phyloP scores from a whole-genome alignment of 1,139 yeast species.

The Geotrichum siamense region DNA sequence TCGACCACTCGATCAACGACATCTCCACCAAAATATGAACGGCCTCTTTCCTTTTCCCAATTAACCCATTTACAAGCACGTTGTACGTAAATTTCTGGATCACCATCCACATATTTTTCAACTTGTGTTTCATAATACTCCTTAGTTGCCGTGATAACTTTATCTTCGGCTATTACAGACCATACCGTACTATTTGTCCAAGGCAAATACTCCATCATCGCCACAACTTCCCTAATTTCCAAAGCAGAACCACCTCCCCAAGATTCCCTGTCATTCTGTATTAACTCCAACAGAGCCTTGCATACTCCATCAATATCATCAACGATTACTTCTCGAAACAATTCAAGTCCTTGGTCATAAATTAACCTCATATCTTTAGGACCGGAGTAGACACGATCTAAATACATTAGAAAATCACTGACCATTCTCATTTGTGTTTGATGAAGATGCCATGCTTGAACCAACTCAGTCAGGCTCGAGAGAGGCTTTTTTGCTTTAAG shows the following conservation, averaged over 20 bases:
- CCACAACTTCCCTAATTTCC: slow-evolving; percentile 36
- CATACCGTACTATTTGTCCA: slow-evolving; percentile 4
- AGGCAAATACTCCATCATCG: slow-evolving; percentile 61
- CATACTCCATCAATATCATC: slow-evolving; percentile 1
- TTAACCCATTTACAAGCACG: slow-evolving; percentile 4
- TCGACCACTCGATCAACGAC: slow-evolving; percentile 3
- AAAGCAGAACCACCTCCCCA: slow-evolving; percentile 5
- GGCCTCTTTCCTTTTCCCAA: slow-evolving; percentile 6
- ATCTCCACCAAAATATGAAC: slow-evolving; percentile 3
- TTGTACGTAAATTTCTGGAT: slow-evolving; percentile 4
- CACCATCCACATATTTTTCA: background rate
- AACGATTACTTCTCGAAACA: slow-evolving; percentile 44
- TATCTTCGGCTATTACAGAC: slow-evolving; percentile 1
- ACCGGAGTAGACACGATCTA: slow-evolving; percentile 75
- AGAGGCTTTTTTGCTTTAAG: slow-evolving; percentile 35
- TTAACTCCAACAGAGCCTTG: slow-evolving; percentile 39
- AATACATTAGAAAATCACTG: slow-evolving; percentile 80
- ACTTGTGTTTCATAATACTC: background rate
- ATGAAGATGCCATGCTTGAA: slow-evolving; percentile 65
- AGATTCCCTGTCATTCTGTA: slow-evolving; percentile 49
- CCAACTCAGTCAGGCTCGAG: slow-evolving; percentile 20
- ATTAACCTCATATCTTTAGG: slow-evolving; percentile 61
- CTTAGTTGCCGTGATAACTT: background rate
- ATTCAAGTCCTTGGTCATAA: slow-evolving; percentile 65
- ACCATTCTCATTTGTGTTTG: slow-evolving; percentile 68